Conservation (phyloP, 1,284 basidiomycete genomes). For the Filobasidium uniguttulatum region DNA sequence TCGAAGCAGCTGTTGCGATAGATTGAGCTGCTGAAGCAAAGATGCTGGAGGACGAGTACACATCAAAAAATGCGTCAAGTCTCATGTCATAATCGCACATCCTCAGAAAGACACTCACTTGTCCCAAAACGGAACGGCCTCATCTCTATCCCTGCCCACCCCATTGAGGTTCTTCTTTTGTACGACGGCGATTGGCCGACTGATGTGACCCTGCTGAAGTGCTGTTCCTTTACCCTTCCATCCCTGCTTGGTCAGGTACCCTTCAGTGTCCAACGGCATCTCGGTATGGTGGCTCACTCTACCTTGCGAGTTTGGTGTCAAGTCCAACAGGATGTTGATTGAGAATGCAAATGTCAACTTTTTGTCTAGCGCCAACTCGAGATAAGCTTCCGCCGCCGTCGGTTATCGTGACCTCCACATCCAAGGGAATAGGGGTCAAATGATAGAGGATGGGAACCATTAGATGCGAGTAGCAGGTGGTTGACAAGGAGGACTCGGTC, state of each 20-base stretch:
- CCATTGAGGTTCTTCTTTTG: constrained; percentile 74
- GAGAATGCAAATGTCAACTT: too few relatives aligned
- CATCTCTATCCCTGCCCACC: constrained; percentile 78
- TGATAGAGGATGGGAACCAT: too few relatives aligned
- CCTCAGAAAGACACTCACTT: constrained; percentile 47
- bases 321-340: too few relatives aligned
- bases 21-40: constrained; percentile 62
- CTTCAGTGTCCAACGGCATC: constrained; percentile 66
- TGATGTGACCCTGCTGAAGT: constrained; percentile 34
- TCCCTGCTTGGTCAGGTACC: constrained; percentile 65
- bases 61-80: neutral
- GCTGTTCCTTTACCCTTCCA: constrained; percentile 69
- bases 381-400: too few relatives aligned
- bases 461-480: neutral
- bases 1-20: constrained; percentile 38
- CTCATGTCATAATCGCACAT: neutral
- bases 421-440: too few relatives aligned
- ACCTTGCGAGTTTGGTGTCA: too few relatives aligned
- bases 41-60: constrained; percentile 42
- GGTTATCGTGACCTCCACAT: too few relatives aligned
- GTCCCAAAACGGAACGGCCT: constrained; percentile 91
- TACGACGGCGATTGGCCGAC: constrained; percentile 57
- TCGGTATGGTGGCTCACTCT: too few relatives aligned
- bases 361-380: neutral
- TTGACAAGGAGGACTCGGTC: neutral